Evolutionary conservation across 139 green algal species (phyloP).

Genomic region (Micractinium sp.): DNA sequence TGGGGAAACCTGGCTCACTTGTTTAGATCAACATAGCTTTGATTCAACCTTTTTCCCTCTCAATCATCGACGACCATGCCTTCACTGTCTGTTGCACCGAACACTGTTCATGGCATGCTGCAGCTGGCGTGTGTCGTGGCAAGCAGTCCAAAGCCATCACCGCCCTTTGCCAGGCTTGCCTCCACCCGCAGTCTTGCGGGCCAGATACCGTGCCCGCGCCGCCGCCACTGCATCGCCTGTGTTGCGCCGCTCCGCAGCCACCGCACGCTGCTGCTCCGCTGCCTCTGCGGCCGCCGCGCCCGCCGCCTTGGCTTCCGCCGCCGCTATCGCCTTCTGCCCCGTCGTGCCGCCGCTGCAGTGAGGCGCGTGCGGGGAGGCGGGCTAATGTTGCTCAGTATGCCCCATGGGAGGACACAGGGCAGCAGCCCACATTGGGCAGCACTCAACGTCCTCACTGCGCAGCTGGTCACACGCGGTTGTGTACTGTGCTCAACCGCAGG

Average conservation of each 20-base stretch:
- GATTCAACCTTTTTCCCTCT: no score
- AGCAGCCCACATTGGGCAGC: background rate
- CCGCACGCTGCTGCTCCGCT: slow-evolving; percentile 3
- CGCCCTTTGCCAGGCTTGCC: background rate
- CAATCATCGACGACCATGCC: no score
- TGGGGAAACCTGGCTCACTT: no score
- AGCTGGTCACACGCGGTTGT: no score
- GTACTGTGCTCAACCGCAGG: no score
- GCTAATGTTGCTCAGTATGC: no score
- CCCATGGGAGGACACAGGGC: no score
- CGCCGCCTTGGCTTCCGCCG: slow-evolving; percentile 32
- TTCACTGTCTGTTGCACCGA: no score
- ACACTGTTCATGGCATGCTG: no score
- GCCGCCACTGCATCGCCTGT: slow-evolving; percentile 66
- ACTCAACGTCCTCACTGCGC: background rate
- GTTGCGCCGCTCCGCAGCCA: slow-evolving; percentile 51
- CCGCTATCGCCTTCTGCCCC: slow-evolving; percentile 7
- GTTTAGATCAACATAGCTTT: no score
- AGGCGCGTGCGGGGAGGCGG: background rate
- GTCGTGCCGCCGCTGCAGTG: slow-evolving; percentile 49
- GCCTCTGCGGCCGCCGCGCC: slow-evolving; percentile 14
- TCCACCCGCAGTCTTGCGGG: slow-evolving; percentile 57
- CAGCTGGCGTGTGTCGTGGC: no score
- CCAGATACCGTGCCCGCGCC: slow-evolving; percentile 71
- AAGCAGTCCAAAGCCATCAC: no score